Percentiles rank a stretch among this genome's conserved stretches.
phyloP scores from a whole-genome alignment of 768 basidiomycete genomes.

The Termitomyces sp. region DNA sequence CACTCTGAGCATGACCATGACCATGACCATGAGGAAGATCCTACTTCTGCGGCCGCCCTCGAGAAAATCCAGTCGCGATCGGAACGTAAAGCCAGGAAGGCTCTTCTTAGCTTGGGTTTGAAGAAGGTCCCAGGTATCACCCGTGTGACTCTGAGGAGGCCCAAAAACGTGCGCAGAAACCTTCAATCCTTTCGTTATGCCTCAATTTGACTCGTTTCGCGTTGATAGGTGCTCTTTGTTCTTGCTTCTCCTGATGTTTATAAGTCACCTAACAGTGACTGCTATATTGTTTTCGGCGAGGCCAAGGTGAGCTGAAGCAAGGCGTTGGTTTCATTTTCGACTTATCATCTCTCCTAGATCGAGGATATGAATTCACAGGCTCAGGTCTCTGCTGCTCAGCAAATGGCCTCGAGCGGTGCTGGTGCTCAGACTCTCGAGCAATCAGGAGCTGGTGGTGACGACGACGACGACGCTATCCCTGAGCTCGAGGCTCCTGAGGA shows the following conservation, averaged over 20 bases:
- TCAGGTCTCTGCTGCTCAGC: constrained; percentile 74
- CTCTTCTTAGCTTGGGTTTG: constrained; percentile 83
- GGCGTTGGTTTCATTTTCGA: neutral
- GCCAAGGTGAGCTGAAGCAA: constrained; percentile 57
- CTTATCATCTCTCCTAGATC: constrained; percentile 38
- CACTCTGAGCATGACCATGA: constrained; percentile 61
- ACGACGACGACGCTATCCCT: constrained; percentile 79
- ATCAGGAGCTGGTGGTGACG: constrained; percentile 46
- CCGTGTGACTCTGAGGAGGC: constrained; percentile 89
- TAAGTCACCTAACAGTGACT: constrained; percentile 96
- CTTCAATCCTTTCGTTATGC: constrained; percentile 1
- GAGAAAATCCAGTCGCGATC: constrained; percentile 94
- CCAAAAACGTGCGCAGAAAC: constrained; percentile 74
- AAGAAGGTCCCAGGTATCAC: constrained; percentile 93
- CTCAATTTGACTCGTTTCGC: neutral
- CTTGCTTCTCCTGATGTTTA: constrained; percentile 93
- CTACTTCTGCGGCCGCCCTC: constrained; percentile 76
- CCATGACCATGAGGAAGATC: constrained; percentile 69
- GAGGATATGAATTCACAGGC: constrained; percentile 85
- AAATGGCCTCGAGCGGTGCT: constrained; percentile 53
- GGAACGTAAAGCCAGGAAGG: constrained; percentile 94
- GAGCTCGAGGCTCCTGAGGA: constrained; percentile 81
- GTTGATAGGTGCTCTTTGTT: constrained; percentile 76
- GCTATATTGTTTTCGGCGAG: constrained; percentile 99
- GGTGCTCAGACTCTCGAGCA: constrained; percentile 44